phyloP scores from a whole-genome alignment of 495 filamentous ascomycete genomes.

The Xylaria palmicola region DNA sequence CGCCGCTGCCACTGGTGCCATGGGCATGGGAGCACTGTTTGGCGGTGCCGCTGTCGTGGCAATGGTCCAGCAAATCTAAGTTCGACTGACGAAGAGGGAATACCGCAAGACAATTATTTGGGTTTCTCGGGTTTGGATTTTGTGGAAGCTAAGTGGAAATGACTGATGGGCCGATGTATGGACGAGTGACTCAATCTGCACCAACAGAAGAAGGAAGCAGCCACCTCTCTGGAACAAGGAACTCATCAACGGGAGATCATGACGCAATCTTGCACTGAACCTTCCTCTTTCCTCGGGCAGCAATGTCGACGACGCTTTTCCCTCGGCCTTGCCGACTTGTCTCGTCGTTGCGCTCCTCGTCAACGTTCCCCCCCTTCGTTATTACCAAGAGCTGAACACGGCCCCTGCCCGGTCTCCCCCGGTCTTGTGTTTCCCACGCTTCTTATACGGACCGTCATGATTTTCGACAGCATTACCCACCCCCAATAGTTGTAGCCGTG shows the following conservation, averaged over 20 bases:
- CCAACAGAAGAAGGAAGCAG: not conserved
- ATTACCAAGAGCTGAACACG: not conserved
- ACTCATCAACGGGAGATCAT: not conserved
- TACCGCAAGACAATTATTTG: not conserved
- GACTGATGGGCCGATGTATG: not conserved
- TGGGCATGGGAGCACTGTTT: slow-evolving; percentile 32
- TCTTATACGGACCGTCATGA: not conserved
- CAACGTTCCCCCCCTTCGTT: not conserved
- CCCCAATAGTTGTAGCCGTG: slow-evolving; percentile 11
- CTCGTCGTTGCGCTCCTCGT: not conserved
- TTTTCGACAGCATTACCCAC: not conserved
- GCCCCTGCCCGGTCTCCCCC: not conserved
- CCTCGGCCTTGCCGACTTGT: not conserved
- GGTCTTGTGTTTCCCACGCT: not conserved
- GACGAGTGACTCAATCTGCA: not conserved
- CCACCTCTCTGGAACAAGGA: not conserved
- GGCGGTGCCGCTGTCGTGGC: slow-evolving; percentile 29
- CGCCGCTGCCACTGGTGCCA: slow-evolving; percentile 26
- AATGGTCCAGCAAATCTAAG: slow-evolving; percentile 25
- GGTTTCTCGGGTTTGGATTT: not conserved
- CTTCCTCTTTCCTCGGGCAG: not conserved
- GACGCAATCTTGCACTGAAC: not conserved
- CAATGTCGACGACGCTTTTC: not conserved
- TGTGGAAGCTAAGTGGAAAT: not conserved
- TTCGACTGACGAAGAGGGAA: not conserved